Evolutionary conservation across 345 rosid genomes (phyloP), one percentile per base, ranked within the genome.

Genomic region (Corchorus capsularis): DNA sequence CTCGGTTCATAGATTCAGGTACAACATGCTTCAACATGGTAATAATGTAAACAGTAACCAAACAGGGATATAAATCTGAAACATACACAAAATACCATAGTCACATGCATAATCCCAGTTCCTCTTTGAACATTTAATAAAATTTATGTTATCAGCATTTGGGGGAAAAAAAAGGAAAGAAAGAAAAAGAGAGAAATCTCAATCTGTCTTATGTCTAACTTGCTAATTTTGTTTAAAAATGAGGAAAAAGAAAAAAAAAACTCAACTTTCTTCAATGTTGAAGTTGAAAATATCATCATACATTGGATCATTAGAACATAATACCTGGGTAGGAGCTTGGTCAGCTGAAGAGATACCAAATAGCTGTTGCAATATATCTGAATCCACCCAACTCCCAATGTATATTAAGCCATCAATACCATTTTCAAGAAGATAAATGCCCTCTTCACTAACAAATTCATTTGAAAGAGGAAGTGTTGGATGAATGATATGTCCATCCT

Each of bases 381-480:
- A 73, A 72, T 86, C 81, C 22, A 88, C 97, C 0, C 86, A 85
- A 78, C 75, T 87, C 62, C 99, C 97, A 11, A 93, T 71, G 82
- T 91, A 95, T 78, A 95, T 85, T 75, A 90, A 80, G 74, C 89
- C 90, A 85, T 95, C 99, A 34, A 86, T 90, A 62, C 99, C 98
- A 46, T 91, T 93, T 85, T 95, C 99, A 72, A 95, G 93, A 81
- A 95, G 91, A 86, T 89, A 95, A 39, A 93, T 87, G 80, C 98
- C 99, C 34, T 86, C 92, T 52, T 90, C 93, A 27, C 85, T 89
- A 70, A 95, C 82, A 41, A 90, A 82, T 76, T 95, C 98, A 56
- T 94, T 93, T 60, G 92, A 82, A 73, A 95, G 97, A 32, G 97
- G 98, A 74, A 95, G 84, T 69, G 86, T 69, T 55, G 89, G 35